Evolutionary conservation across 1,284 basidiomycete genomes (phyloP), one percentile per base, ranked within the genome.

Genomic region (Uromyces viciae-fabae): DNA sequence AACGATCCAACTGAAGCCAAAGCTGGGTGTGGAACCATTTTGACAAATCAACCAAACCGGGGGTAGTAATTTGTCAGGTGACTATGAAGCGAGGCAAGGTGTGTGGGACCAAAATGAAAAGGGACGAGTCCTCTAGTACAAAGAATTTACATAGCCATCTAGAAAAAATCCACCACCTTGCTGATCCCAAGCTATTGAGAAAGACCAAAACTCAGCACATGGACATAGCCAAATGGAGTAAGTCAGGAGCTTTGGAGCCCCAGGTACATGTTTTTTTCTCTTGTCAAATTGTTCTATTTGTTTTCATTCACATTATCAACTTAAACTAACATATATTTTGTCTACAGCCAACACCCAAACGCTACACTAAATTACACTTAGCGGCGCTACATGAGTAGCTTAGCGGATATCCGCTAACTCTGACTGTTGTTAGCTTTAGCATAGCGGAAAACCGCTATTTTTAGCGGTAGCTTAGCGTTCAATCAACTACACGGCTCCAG

Each of bases 11-110:
- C n/a, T n/a, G n/a, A n/a, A n/a, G n/a, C n/a, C 64, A 17, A 1
- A 66, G 69, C 22, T 72, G 69, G 69, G 69, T 72, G 11, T 49
- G 69, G 69, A 38, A n/a, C 28, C 52, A 73, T 19, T 73, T 73
- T 19, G 28, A 40, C 8, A 7, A 1, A 11, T 40, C 31, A 40
- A 43, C 4, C 2, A 14, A 66, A 22, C n/a, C 11, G 8, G 17
- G 7, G 11, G 17, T 19, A 28, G 40, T 28, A 3, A 28, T 68
- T 17, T 68, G 66, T 38, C 40, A 68, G 33, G 40, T 68, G 42
- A 28, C 49, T 28, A 1, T 8, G 9, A 68, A 28, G 49, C 3
- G 1, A 7, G 40, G 66, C 3, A 1, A 28, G 7, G 19, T 46
- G 1, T 68, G 66, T 46, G 66, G 66, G 22, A 11, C 3, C 1